These are phyloP conservation scores for Collybia mongolica DNA, from an alignment of 768 basidiomycete genomes.

Conservation along the genomic window DNA sequence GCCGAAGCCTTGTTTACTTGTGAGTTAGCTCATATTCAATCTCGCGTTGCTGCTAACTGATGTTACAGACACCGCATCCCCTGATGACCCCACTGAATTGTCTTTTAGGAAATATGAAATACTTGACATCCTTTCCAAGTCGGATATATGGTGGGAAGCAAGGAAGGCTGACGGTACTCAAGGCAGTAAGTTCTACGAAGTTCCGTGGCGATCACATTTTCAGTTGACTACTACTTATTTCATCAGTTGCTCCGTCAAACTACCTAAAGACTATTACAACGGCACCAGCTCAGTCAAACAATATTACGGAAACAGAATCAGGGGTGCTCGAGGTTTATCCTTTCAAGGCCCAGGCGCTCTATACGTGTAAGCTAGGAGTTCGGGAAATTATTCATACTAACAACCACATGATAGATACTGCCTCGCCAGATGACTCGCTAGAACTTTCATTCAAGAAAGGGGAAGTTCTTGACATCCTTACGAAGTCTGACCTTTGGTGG, in stretches of 20 bases:
- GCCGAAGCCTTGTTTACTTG: too few species aligned
- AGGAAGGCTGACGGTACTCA: constrained; percentile 56
- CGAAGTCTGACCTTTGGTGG: constrained; percentile 82
- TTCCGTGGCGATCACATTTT: background rate
- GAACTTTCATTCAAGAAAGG: constrained; percentile 85
- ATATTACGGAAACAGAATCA: too few species aligned
- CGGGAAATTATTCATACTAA: too few species aligned
- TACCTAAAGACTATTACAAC: constrained; percentile 20
- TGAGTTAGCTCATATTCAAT: too few species aligned
- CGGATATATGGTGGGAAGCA: constrained; percentile 84
- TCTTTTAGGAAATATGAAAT: constrained; percentile 82
- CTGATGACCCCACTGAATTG: constrained; percentile 82
- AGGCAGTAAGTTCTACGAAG: constrained; percentile 53
- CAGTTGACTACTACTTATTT: background rate
- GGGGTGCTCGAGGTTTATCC: too few species aligned
- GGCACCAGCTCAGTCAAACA: too few species aligned
- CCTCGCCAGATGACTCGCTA: constrained; percentile 73
- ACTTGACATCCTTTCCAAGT: constrained; percentile 72
- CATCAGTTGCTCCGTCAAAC: constrained; percentile 37
- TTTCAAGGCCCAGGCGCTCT: too few species aligned
- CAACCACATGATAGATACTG: constrained; percentile 50
- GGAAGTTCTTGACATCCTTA: constrained; percentile 77
- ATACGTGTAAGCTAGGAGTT: too few species aligned
- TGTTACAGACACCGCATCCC: constrained; percentile 60
- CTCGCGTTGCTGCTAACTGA: too few species aligned